phyloP scores from a whole-genome alignment of 371 early-diverging fungal species.

The Smittium mucronatum region DNA sequence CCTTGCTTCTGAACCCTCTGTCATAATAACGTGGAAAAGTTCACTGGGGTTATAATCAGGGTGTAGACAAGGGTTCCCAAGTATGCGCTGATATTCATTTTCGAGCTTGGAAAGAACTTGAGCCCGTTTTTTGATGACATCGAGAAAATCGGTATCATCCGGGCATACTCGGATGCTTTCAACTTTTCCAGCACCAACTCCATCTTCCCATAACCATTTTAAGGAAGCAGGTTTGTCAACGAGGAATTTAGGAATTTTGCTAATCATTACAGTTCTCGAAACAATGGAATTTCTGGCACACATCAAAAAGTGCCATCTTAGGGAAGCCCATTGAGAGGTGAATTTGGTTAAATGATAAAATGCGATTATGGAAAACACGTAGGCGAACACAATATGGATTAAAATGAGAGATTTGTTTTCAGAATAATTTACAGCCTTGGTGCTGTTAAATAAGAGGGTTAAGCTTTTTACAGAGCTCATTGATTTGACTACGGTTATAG shows the following conservation, averaged over 20 bases:
- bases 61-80: constrained; percentile 33
- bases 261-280: constrained; percentile 34
- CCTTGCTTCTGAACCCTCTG: constrained; percentile 16
- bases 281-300: constrained; percentile 28
- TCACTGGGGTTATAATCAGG: constrained; percentile 26
- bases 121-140: constrained; percentile 20
- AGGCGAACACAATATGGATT: constrained; percentile 30
- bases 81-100: constrained; percentile 19
- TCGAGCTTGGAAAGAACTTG: constrained; percentile 20
- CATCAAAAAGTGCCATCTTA: constrained; percentile 36
- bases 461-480: not conserved
- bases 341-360: constrained; percentile 32
- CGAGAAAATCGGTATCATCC: constrained; percentile 24
- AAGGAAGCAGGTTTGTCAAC: constrained; percentile 24
- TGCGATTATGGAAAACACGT: constrained; percentile 28
- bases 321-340: constrained; percentile 31
- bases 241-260: constrained; percentile 22
- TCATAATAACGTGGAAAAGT: constrained; percentile 16
- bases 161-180: constrained; percentile 30
- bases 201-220: constrained; percentile 32
- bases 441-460: constrained; percentile 9
- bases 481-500: not conserved
- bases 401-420: constrained; percentile 24
- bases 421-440: constrained; percentile 12
- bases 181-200: constrained; percentile 24